Conservation (phyloP, 139 green algal genomes). For the Gonium pectorale region DNA sequence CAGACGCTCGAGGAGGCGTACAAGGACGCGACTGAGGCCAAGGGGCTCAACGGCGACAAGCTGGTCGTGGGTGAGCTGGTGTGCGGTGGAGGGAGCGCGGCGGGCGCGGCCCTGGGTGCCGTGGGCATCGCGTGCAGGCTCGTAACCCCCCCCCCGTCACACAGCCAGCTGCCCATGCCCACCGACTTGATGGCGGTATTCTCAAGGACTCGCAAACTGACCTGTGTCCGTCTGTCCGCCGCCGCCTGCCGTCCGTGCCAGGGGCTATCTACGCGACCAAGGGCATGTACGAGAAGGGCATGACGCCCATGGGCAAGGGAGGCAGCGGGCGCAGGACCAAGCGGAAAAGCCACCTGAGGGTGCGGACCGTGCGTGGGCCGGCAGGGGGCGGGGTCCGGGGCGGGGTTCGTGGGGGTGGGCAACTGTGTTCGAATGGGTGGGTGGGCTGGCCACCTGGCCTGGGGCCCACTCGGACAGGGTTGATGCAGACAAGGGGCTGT, state of each 20-base stretch:
- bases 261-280: slow-evolving; percentile 31
- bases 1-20: slow-evolving; percentile 35
- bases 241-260: not conserved
- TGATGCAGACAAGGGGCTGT: too few species aligned
- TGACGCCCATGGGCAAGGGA: slow-evolving; percentile 15
- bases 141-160: not conserved
- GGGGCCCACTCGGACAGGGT: too few species aligned
- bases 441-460: too few species aligned
- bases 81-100: not conserved
- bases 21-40: not conserved
- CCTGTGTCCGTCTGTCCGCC: not conserved
- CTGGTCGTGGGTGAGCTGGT: slow-evolving; percentile 37
- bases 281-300: slow-evolving; percentile 1
- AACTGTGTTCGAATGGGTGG: not conserved
- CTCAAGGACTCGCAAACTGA: too few species aligned
- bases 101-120: not conserved
- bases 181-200: too few species aligned
- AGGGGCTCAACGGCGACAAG: not conserved
- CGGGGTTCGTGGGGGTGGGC: not conserved
- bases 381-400: too few species aligned
- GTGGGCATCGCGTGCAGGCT: not conserved
- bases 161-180: not conserved
- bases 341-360: slow-evolving; percentile 26
- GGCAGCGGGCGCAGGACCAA: not conserved
- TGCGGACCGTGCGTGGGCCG: not conserved